Evolutionary conservation across 176 grass and related monocot genomes (phyloP).

Genomic region (Otatea glauca): DNA sequence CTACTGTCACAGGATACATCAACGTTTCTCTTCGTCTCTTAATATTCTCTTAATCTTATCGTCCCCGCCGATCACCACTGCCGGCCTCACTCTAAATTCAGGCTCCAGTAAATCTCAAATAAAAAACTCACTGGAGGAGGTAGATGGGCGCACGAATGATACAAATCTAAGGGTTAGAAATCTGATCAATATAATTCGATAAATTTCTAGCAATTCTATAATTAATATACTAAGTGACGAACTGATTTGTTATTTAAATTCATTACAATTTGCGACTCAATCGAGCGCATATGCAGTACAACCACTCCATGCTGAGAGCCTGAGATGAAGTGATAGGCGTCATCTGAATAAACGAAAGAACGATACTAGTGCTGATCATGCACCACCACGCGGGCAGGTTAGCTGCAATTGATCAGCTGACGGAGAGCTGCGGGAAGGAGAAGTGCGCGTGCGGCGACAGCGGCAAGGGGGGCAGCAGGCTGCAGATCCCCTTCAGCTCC

Average conservation of each 20-base stretch:
- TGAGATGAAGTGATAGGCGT: background rate
- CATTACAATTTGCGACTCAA: background rate
- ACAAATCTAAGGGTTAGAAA: too few species aligned
- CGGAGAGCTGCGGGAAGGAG: slow-evolving; percentile 50
- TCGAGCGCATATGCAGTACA: background rate
- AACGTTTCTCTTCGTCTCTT: too few species aligned
- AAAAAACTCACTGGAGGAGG: too few species aligned
- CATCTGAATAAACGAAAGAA: background rate
- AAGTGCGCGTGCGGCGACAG: slow-evolving; percentile 43
- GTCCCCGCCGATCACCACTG: too few species aligned
- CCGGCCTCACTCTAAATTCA: too few species aligned
- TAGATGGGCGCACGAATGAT: too few species aligned
- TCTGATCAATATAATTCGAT: too few species aligned
- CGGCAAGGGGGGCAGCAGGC: slow-evolving; percentile 56
- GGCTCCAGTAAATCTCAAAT: too few species aligned
- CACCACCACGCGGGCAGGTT: background rate
- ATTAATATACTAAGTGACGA: background rate
- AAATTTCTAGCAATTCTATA: too few species aligned
- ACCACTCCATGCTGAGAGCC: background rate
- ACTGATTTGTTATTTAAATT: background rate
- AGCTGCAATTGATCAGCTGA: slow-evolving; percentile 29
- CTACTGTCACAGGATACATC: too few species aligned
- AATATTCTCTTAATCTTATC: too few species aligned
- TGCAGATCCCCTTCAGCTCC: slow-evolving; percentile 37
- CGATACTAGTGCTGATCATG: background rate